A percentile compares a stretch with the other conserved stretches of the same genome.
These are phyloP conservation scores for Ophiocordyceps robertsii DNA, from an alignment of 2,329 filamentous ascomycete species.

Conservation along the genomic window DNA sequence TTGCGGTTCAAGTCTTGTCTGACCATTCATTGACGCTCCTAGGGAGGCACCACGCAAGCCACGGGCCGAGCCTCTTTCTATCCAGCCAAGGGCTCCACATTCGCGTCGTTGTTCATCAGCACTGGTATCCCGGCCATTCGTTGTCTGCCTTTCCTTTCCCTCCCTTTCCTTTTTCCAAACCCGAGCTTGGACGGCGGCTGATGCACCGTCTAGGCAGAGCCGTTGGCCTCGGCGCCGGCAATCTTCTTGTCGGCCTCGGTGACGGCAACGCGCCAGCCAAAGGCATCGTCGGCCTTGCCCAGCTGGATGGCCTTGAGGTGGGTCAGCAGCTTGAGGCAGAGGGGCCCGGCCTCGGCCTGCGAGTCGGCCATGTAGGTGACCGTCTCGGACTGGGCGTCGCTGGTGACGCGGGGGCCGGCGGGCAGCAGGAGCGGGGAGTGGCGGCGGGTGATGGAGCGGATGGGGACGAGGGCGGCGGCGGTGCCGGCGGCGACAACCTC, in stretches of 20 bases:
- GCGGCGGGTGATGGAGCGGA: constrained; percentile 73
- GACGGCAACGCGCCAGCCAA: constrained; percentile 54
- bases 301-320: constrained; percentile 77
- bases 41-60: too few species aligned
- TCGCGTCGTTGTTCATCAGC: too few species aligned
- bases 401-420: constrained; percentile 24
- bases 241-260: constrained; percentile 30
- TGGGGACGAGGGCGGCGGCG: constrained; percentile 80
- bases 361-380: constrained; percentile 40
- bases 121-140: too few species aligned
- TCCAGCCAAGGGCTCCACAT: too few species aligned
- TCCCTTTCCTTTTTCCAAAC: too few species aligned
- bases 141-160: too few species aligned
- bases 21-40: too few species aligned
- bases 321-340: constrained; percentile 58
- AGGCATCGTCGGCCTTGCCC: constrained; percentile 63
- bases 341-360: constrained; percentile 57
- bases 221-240: constrained; percentile 7
- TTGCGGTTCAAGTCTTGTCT: too few species aligned
- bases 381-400: constrained; percentile 27
- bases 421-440: constrained; percentile 8
- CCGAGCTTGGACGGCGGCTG: too few species aligned
- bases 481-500: constrained; percentile 91
- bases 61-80: too few species aligned
- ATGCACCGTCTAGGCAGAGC: constrained; percentile 9